Evolutionary conservation across 768 basidiomycete species (phyloP).

Genomic region (Lactarius trivialis): DNA sequence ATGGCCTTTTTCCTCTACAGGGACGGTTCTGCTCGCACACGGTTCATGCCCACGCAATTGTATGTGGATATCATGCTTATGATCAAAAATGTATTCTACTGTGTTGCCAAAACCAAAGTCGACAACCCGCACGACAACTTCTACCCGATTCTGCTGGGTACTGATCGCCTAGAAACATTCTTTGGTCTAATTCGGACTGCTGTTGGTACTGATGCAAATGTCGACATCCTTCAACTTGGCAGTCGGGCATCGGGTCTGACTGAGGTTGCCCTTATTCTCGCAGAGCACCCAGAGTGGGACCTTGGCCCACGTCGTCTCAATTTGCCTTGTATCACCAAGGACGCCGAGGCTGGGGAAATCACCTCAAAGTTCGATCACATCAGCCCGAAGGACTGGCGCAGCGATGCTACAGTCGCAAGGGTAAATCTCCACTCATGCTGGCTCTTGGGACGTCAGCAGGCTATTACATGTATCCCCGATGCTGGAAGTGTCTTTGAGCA

Average conservation of each 20-base stretch:
- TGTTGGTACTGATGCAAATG: neutral
- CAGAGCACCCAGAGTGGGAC: neutral
- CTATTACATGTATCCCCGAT: neutral
- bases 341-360: neutral
- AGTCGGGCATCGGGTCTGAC: neutral
- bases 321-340: neutral
- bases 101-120: constrained; percentile 30
- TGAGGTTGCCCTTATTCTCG: neutral
- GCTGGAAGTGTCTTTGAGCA: neutral
- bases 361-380: neutral
- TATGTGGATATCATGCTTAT: constrained; percentile 33
- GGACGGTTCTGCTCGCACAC: neutral
- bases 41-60: constrained; percentile 27
- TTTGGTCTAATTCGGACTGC: constrained; percentile 10
- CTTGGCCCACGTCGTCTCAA: neutral
- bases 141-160: constrained; percentile 25
- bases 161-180: constrained; percentile 22
- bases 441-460: neutral
- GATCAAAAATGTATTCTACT: constrained; percentile 37
- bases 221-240: constrained; percentile 8
- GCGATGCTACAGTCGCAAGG: neutral
- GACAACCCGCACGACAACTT: constrained; percentile 20
- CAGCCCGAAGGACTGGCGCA: neutral
- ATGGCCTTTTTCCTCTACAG: constrained; percentile 21
- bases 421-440: neutral